Conservation (phyloP, 75 land plant species). For the Azolla pinnata region DNA sequence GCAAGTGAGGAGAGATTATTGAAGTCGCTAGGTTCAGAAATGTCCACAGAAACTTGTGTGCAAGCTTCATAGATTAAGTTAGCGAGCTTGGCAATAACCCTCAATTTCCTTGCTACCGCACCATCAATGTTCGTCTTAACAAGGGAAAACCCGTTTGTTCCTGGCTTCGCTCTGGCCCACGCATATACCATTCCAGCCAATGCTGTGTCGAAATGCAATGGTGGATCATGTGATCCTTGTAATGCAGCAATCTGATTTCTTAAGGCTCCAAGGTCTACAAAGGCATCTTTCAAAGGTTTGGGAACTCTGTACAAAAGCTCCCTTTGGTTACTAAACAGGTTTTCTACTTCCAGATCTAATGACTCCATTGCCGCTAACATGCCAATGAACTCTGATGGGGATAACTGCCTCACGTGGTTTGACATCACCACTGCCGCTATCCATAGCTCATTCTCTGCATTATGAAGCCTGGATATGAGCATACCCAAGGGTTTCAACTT, state of each 20-base stretch:
- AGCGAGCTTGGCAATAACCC: neutral
- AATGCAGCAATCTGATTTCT: slow-evolving; percentile 1
- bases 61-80: neutral
- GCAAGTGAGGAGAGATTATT: neutral
- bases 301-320: slow-evolving; percentile 6
- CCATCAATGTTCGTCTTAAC: slow-evolving; percentile 3
- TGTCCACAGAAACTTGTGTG: slow-evolving; percentile 1
- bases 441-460: slow-evolving; percentile 12
- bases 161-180: slow-evolving; percentile 7
- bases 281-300: neutral
- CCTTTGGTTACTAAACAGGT: neutral
- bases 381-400: slow-evolving; percentile 4
- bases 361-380: neutral
- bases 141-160: neutral
- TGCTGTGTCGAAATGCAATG: slow-evolving; percentile 1
- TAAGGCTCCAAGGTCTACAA: neutral
- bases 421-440: slow-evolving; percentile 3
- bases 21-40: neutral
- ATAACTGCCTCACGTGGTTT: neutral
- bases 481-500: slow-evolving; percentile 5
- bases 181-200: slow-evolving; percentile 8
- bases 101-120: neutral
- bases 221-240: slow-evolving; percentile 5
- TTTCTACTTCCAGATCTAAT: neutral
- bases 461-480: slow-evolving; percentile 9